A percentile compares a stretch with the other conserved stretches of the same genome.
These are phyloP conservation scores for Cyphellophora attinorum DNA, from an alignment of 2,329 filamentous ascomycete genomes.

Conservation along the genomic window DNA sequence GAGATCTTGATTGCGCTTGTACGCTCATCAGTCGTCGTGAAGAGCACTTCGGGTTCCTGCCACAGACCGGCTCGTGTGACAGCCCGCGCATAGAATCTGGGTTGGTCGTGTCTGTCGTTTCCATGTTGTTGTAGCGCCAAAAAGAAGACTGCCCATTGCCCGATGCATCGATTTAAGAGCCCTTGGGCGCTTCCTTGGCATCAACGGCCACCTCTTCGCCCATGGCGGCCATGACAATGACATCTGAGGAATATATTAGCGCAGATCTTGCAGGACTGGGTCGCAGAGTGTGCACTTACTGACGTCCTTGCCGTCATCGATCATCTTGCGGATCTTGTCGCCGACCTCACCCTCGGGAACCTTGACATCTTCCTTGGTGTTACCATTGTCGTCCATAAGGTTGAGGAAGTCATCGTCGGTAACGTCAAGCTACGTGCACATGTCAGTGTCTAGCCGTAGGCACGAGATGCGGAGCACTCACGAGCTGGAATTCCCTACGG, in stretches of 20 bases:
- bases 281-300: constrained; percentile 56
- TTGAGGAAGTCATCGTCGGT: constrained; percentile 90
- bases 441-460: constrained; percentile 1
- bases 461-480: constrained; percentile 45
- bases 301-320: constrained; percentile 83
- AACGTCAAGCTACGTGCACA: constrained; percentile 64
- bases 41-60: too few relatives aligned
- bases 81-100: too few relatives aligned
- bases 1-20: too few relatives aligned
- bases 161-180: constrained; percentile 9
- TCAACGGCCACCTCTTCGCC: constrained; percentile 87
- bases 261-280: constrained; percentile 1
- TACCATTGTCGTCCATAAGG: constrained; percentile 79
- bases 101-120: too few relatives aligned
- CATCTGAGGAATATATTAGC: constrained; percentile 51
- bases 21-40: too few relatives aligned
- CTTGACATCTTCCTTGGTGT: constrained; percentile 91
- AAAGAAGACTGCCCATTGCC: not conserved
- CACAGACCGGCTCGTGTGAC: too few relatives aligned
- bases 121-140: too few relatives aligned
- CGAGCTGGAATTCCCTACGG: constrained; percentile 87
- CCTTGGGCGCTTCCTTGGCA: constrained; percentile 75
- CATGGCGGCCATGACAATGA: constrained; percentile 92
- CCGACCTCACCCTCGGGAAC: constrained; percentile 82
- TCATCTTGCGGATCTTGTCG: constrained; percentile 74